These are phyloP conservation scores for Smithsoniella earleae DNA, from an alignment of 163 green algal genomes.

Conservation along the genomic window DNA sequence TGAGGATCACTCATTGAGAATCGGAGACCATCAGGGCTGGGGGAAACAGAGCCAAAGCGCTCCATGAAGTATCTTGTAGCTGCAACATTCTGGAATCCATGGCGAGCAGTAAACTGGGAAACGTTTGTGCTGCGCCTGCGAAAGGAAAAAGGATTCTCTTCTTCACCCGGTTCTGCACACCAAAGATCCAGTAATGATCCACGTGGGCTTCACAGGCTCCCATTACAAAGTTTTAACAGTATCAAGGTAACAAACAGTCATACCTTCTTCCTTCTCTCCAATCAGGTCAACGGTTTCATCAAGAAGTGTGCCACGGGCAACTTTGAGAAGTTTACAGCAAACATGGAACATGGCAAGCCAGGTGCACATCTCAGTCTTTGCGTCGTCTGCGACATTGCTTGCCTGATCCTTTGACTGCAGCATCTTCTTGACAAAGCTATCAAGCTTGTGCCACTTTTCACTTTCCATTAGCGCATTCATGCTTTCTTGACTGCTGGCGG, in stretches of 20 bases:
- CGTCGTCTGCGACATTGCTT: neutral
- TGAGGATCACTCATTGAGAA: neutral
- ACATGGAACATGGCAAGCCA: slow-evolving; percentile 22
- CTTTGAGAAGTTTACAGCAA: neutral
- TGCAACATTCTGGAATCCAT: neutral
- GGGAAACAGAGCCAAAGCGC: neutral
- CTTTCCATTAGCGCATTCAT: neutral
- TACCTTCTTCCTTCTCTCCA: neutral
- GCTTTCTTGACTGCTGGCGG: no score
- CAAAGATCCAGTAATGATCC: neutral
- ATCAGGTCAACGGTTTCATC: neutral
- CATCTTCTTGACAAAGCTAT: neutral
- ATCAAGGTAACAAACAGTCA: no score
- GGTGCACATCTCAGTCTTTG: neutral
- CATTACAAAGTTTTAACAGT: no score
- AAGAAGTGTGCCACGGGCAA: neutral
- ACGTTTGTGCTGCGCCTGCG: neutral
- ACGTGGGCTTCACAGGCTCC: no score
- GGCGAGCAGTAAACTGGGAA: neutral
- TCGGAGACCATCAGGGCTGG: neutral
- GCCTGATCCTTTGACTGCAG: neutral
- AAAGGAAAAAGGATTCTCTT: neutral
- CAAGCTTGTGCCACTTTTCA: neutral
- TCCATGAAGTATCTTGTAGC: neutral
- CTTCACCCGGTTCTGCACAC: neutral